phyloP scores from a whole-genome alignment of 306 rosid genomes.

The Ammopiptanthus mongolicus region DNA sequence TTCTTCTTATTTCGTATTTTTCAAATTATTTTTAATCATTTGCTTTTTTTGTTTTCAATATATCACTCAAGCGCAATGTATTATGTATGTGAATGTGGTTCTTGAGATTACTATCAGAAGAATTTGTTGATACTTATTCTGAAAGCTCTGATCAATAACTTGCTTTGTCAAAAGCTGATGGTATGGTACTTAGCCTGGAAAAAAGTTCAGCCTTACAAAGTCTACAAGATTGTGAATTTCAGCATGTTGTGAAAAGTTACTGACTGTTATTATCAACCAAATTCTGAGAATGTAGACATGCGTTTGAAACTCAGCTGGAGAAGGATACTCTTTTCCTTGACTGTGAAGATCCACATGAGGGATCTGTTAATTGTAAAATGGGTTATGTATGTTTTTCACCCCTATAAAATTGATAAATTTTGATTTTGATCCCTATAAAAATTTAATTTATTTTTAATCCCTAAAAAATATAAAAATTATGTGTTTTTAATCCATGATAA shows the following conservation, averaged over 20 bases:
- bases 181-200: conserved; percentile 50
- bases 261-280: conserved; percentile 36
- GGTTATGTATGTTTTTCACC: too few relatives aligned
- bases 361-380: conserved; percentile 6
- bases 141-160: conserved; percentile 45
- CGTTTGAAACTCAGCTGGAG: conserved; percentile 25
- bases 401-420: too few relatives aligned
- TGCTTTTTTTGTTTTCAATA: neutral
- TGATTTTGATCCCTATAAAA: too few relatives aligned
- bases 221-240: conserved; percentile 57
- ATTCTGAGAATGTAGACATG: too few relatives aligned
- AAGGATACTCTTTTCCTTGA: conserved; percentile 27
- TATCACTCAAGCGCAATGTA: neutral
- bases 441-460: too few relatives aligned
- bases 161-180: conserved; percentile 57
- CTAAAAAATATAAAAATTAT: too few relatives aligned
- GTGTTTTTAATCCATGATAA: too few relatives aligned
- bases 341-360: conserved; percentile 27
- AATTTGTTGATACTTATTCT: conserved; percentile 35
- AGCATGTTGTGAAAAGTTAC: conserved; percentile 65
- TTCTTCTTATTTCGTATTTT: neutral
- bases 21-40: neutral
- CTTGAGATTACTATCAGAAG: conserved; percentile 57
- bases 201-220: conserved; percentile 30
- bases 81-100: conserved; percentile 43